Evolutionary conservation across 179 eudicot genomes (phyloP).

Genomic region (Silene noctiflora): DNA sequence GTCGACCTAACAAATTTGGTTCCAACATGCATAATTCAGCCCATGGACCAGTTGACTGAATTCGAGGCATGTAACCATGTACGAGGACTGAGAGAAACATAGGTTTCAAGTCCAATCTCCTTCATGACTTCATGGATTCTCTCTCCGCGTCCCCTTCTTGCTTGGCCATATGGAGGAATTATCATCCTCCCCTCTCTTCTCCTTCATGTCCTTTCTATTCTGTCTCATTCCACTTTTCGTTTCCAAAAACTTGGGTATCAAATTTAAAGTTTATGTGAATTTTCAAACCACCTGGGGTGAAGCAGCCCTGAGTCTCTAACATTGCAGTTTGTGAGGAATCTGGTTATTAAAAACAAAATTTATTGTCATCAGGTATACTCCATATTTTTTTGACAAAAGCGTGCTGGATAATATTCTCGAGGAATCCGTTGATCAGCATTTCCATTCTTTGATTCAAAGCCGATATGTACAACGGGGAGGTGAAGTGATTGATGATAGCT

Average conservation of each 20-base stretch:
- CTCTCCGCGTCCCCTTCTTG: background rate
- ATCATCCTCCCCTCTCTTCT: background rate
- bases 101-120: background rate
- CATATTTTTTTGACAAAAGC: slow-evolving; percentile 84
- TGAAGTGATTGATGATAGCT: slow-evolving; percentile 70
- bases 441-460: slow-evolving; percentile 67
- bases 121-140: background rate
- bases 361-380: slow-evolving; percentile 72
- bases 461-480: slow-evolving; percentile 65
- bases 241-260: no score
- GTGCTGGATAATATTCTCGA: slow-evolving; percentile 85
- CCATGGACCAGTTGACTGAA: no score
- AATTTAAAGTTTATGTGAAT: no score
- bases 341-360: slow-evolving; percentile 11
- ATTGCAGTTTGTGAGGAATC: background rate
- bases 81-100: background rate
- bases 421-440: slow-evolving; percentile 89
- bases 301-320: background rate
- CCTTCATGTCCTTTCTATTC: no score
- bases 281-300: background rate
- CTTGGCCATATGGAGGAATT: background rate
- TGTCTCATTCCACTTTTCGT: no score
- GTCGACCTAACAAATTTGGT: no score
- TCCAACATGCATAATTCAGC: no score
- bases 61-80: no score